Evolutionary conservation across 164 flowering plant genomes (phyloP).

Genomic region (Chimonanthus praecox): DNA sequence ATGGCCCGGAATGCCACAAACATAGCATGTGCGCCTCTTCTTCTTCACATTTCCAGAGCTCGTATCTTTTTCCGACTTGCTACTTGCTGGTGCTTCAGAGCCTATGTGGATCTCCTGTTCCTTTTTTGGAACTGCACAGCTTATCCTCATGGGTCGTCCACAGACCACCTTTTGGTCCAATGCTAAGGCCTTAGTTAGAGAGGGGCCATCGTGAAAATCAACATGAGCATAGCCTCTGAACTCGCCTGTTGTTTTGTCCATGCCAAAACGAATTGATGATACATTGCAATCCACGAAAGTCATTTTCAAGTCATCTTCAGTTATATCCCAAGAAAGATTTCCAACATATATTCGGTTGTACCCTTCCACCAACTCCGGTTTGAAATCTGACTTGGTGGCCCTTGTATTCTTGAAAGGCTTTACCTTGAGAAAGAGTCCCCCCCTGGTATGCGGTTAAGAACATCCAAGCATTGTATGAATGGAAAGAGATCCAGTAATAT

Average conservation of each 20-base stretch:
- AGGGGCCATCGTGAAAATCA: slow-evolving; percentile 67
- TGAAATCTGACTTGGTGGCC: slow-evolving; percentile 32
- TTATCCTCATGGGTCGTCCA: slow-evolving; percentile 76
- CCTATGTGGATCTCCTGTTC: slow-evolving; percentile 14
- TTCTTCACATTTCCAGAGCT: slow-evolving; percentile 37
- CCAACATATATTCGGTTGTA: slow-evolving; percentile 84
- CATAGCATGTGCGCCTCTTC: slow-evolving; percentile 66
- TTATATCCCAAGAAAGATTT: slow-evolving; percentile 88
- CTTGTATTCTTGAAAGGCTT: slow-evolving; percentile 55
- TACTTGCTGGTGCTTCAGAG: slow-evolving; percentile 4
- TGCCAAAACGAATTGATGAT: slow-evolving; percentile 70
- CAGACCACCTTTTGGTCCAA: slow-evolving; percentile 64
- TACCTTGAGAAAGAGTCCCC: slow-evolving; percentile 74
- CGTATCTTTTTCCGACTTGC: slow-evolving; percentile 9
- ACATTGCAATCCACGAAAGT: slow-evolving; percentile 65
- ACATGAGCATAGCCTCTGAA: slow-evolving; percentile 91
- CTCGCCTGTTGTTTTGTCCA: slow-evolving; percentile 75
- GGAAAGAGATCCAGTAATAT: not conserved
- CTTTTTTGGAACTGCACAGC: slow-evolving; percentile 77
- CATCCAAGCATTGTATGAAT: not conserved
- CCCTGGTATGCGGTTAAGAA: slow-evolving; percentile 41
- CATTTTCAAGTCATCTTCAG: slow-evolving; percentile 67
- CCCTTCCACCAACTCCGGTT: slow-evolving; percentile 69
- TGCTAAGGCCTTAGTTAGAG: slow-evolving; percentile 54
- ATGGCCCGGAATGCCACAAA: slow-evolving; percentile 78